These are phyloP conservation scores for Camelina hispida DNA, from an alignment of 345 rosid genomes.

Conservation along the genomic window DNA sequence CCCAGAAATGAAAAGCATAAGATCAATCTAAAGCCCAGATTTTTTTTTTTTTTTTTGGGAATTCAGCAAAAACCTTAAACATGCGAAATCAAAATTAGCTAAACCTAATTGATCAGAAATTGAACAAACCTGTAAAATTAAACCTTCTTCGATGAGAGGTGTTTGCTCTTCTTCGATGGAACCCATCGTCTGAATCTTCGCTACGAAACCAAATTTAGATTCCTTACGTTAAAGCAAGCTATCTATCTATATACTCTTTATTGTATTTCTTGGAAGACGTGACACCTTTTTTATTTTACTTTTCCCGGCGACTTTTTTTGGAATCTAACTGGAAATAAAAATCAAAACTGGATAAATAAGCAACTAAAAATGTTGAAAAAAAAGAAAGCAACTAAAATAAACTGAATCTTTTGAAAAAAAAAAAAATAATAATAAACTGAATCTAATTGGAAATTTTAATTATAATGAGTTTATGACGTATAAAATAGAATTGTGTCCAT, in stretches of 20 bases:
- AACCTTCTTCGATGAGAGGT: constrained; percentile 62
- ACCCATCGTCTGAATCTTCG: constrained; percentile 47
- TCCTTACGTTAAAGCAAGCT: constrained; percentile 28
- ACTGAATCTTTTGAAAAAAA: too few relatives aligned
- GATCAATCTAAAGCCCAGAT: constrained; percentile 17
- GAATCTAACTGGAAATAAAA: neutral
- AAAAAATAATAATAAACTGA: too few relatives aligned
- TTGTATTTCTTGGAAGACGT: constrained; percentile 22
- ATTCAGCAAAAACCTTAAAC: neutral
- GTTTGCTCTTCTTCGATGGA: constrained; percentile 56
- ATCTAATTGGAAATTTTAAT: too few relatives aligned
- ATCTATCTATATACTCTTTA: neutral
- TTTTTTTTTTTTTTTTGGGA: neutral
- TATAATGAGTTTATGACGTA: constrained; percentile 14
- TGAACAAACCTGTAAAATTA: constrained; percentile 48
- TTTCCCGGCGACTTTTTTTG: constrained; percentile 11
- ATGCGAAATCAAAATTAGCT: neutral
- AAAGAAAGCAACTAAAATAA: too few relatives aligned
- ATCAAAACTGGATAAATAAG: neutral
- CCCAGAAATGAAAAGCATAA: neutral
- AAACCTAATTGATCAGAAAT: neutral
- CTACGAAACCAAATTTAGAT: constrained; percentile 21
- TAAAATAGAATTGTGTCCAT: constrained; percentile 28
- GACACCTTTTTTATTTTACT: constrained; percentile 16
- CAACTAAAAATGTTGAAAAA: too few relatives aligned